Percentiles rank a stretch among this genome's conserved stretches.
phyloP scores from a whole-genome alignment of 2,329 filamentous ascomycete species.

The Basipetospora chlamydospora region DNA sequence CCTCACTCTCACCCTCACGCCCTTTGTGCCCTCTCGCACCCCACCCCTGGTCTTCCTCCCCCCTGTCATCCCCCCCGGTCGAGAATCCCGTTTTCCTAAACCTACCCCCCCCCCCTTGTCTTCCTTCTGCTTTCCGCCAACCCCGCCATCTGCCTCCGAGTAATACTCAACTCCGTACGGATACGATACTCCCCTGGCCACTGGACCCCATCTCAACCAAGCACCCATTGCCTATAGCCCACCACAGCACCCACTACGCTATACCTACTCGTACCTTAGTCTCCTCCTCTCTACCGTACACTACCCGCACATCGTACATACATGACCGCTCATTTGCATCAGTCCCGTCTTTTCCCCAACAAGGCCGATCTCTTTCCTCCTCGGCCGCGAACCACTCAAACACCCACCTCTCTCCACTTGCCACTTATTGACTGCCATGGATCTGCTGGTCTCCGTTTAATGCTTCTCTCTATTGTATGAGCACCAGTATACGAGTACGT shows the following conservation, averaged over 20 bases:
- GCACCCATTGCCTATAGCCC: too few species aligned
- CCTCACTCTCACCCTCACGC: background rate
- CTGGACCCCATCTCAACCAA: constrained; percentile 3
- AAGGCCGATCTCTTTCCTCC: background rate
- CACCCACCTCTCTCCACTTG: background rate
- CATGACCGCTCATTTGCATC: too few species aligned
- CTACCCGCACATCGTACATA: too few species aligned
- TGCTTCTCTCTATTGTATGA: background rate
- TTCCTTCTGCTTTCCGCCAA: constrained; percentile 1
- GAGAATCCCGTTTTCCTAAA: constrained; percentile 1
- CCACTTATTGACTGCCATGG: too few species aligned
- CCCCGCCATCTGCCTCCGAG: constrained; percentile 12
- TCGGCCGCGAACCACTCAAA: background rate
- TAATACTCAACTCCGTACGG: too few species aligned
- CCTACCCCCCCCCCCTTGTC: constrained; percentile 2
- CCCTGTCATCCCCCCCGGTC: constrained; percentile 1
- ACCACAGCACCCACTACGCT: too few species aligned
- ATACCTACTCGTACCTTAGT: too few species aligned
- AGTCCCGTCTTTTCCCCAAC: constrained; percentile 2
- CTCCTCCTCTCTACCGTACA: too few species aligned
- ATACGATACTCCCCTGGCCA: too few species aligned
- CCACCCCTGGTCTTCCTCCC: constrained; percentile 2
- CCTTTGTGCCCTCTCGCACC: background rate
- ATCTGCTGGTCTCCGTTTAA: constrained; percentile 1
- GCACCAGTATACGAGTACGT: too few species aligned